A percentile compares a stretch with the other conserved stretches of the same genome.
Conservation (phyloP, 2,329 filamentous ascomycete species). For the Paracoccidioides lutzii region DNA sequence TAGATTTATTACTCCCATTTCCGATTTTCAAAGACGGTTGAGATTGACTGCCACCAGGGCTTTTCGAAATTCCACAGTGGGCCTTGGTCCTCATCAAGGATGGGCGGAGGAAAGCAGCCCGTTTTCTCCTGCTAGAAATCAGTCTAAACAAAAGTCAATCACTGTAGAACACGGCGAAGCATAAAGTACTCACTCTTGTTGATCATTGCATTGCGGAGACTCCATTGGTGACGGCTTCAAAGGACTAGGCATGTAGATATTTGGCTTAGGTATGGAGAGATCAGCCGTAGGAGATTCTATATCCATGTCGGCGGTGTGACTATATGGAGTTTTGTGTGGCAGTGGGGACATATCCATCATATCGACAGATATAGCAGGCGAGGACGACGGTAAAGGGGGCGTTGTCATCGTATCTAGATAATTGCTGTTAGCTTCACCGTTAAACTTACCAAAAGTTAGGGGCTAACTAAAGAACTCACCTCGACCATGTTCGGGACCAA, state of each 20-base stretch:
- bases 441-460: neutral
- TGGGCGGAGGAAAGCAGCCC: slow-evolving; percentile 57
- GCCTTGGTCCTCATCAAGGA: slow-evolving; percentile 64
- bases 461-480: slow-evolving; percentile 37
- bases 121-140: slow-evolving; percentile 43
- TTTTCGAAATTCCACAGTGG: slow-evolving; percentile 50
- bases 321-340: slow-evolving; percentile 69
- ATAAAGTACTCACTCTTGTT: slow-evolving; percentile 27
- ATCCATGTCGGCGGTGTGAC: slow-evolving; percentile 45
- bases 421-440: slow-evolving; percentile 21
- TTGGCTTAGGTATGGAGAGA: slow-evolving; percentile 32
- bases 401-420: slow-evolving; percentile 62
- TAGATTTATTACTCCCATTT: slow-evolving; percentile 38
- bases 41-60: slow-evolving; percentile 50
- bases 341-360: slow-evolving; percentile 89
- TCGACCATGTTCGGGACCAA: slow-evolving; percentile 44
- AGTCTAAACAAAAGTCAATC: neutral
- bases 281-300: slow-evolving; percentile 61
- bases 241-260: slow-evolving; percentile 28
- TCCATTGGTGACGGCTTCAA: slow-evolving; percentile 29
- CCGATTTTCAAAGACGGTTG: slow-evolving; percentile 63
- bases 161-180: slow-evolving; percentile 1
- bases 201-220: slow-evolving; percentile 15
- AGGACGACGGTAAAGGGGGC: slow-evolving; percentile 72
- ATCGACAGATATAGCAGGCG: slow-evolving; percentile 58